Evolutionary conservation across 768 basidiomycete genomes (phyloP).

Genomic region (Rhodocollybia butyracea): DNA sequence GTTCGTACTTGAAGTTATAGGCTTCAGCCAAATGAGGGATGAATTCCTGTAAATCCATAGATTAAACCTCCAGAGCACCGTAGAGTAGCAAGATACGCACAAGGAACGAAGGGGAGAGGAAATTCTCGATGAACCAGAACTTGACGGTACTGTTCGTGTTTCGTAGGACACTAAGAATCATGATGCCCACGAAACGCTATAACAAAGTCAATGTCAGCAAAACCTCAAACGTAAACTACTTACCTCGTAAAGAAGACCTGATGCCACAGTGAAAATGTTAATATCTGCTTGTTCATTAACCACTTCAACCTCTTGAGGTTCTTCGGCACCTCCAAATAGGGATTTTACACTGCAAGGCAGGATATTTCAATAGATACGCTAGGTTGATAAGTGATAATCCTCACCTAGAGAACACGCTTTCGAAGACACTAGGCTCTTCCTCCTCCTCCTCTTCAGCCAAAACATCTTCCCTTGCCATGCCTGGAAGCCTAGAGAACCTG

Average conservation of each 20-base stretch:
- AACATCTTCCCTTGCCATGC: constrained; percentile 83
- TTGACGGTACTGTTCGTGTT: constrained; percentile 96
- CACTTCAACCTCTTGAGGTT: constrained; percentile 17
- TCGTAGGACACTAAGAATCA: constrained; percentile 93
- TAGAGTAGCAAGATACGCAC: constrained; percentile 42
- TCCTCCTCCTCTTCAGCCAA: constrained; percentile 43
- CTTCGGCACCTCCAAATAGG: constrained; percentile 14
- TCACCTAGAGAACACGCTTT: constrained; percentile 50
- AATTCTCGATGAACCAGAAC: constrained; percentile 99
- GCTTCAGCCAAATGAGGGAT: constrained; percentile 89
- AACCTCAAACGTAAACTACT: constrained; percentile 8
- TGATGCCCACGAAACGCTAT: constrained; percentile 95
- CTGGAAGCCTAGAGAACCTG: constrained; percentile 60
- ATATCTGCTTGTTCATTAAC: constrained; percentile 74
- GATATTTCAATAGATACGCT: not conserved
- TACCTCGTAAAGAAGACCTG: constrained; percentile 94
- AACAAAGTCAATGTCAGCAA: not conserved
- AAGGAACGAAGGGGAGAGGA: constrained; percentile 95
- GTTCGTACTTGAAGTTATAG: constrained; percentile 93
- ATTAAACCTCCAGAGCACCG: not conserved
- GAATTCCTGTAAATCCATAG: constrained; percentile 62
- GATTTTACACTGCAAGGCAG: not conserved
- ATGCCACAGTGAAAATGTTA: constrained; percentile 99
- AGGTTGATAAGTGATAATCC: constrained; percentile 11
- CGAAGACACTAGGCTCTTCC: constrained; percentile 38